Evolutionary conservation across 257 asterid species (phyloP), one percentile per base, ranked within the genome.

Genomic region (Solanum peruvianum): DNA sequence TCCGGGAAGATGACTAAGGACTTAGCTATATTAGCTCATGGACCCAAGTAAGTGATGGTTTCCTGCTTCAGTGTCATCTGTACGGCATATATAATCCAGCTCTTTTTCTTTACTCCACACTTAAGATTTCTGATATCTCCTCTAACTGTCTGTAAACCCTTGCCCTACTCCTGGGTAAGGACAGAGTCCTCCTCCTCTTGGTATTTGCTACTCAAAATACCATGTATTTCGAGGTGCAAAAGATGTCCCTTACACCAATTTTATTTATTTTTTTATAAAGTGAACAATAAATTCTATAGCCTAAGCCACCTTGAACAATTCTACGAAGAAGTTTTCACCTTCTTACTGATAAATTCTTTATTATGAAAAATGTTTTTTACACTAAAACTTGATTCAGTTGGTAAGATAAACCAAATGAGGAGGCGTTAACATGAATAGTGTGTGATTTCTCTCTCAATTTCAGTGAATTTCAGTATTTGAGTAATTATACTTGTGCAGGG

Each of bases 1-100:
- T 93, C 96, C 14, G 98, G 98, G 90, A 96, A 95, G 90, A 96
- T 96, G 99, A 96, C 99, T 8, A 96, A 96, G 92, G 98, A 96
- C 91, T 98, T 96, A 27, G 98, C 98, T 49, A 86, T 95, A 87
- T 90, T 96, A 91, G 82, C 86, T 87, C 98, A 96, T 42, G 98
- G 99, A 81, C 92, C 98, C 87, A 96, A 93, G 98, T 96, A 92
- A 91, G 98, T 90, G 41, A 27, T 86, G 66, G 83, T 84, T 86
- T 81, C 49, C 49, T 77, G 47, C 80, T 86, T 39, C 80, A 78
- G 49, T 41, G 18, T 44, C 60, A 29, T n/a, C 42, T 47, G 20
- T 10, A 11, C 6, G 4, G 11, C 44, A 31, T 47, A 31, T 47
- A 80, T 47, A 16, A 6, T 47, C 85, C 67, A 29, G 85, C 67